Evolutionary conservation across 73 alveolate genomes (phyloP).

Genomic region (Symbiodinium pilosum): DNA sequence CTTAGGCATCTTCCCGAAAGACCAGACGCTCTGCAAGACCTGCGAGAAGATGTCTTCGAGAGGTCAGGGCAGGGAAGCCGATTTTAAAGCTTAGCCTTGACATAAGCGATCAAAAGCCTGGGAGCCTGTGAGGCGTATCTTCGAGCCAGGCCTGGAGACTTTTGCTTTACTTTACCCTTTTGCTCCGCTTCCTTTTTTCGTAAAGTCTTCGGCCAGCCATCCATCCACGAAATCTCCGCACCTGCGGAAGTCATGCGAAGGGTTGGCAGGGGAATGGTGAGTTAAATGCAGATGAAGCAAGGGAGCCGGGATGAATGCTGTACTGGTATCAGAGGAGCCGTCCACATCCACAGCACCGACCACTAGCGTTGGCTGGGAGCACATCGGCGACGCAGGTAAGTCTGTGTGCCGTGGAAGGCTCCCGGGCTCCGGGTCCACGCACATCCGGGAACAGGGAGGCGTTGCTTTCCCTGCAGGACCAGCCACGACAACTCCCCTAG

Average conservation of each 20-base stretch:
- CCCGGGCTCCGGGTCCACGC: not conserved
- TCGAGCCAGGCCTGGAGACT: no score
- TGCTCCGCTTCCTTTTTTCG: no score
- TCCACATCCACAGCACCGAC: constrained; percentile 1
- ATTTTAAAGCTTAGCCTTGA: no score
- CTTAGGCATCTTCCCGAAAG: not conserved
- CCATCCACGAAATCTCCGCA: no score
- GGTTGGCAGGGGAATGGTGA: not conserved
- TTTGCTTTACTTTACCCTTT: not conserved
- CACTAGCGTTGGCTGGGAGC: constrained; percentile 41
- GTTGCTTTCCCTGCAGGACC: not conserved
- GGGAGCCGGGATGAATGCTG: not conserved
- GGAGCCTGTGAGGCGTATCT: no score
- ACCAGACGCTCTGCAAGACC: constrained; percentile 6
- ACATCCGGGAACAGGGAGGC: no score
- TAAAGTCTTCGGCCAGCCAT: not conserved
- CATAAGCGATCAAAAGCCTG: no score
- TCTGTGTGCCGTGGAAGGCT: constrained; percentile 54
- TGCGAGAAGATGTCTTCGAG: not conserved
- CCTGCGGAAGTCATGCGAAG: no score
- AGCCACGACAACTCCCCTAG: constrained; percentile 4
- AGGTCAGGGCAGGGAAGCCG: not conserved
- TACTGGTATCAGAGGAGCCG: not conserved
- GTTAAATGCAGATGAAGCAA: not conserved
- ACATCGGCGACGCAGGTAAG: not conserved